Conservation (phyloP, 2,329 filamentous ascomycete genomes). For the Phyllosticta capitalensis region DNA sequence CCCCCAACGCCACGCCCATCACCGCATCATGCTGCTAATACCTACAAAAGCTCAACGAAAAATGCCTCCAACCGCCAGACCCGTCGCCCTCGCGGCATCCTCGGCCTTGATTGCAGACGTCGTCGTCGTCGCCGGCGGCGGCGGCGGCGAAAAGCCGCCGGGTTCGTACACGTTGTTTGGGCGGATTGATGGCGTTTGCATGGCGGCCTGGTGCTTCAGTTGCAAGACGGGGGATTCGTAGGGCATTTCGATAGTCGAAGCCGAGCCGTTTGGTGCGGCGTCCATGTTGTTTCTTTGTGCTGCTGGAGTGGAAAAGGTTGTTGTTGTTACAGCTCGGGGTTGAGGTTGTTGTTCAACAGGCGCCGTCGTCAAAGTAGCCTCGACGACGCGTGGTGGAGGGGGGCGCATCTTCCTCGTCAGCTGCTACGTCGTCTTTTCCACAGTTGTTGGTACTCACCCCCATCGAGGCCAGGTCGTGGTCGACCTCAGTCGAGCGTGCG, state of each 20-base stretch:
- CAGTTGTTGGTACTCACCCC: slow-evolving; percentile 54
- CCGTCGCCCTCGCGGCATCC: too few relatives aligned
- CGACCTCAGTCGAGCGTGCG: slow-evolving; percentile 62
- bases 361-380: slow-evolving; percentile 79
- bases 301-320: slow-evolving; percentile 21
- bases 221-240: slow-evolving; percentile 30
- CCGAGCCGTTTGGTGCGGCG: slow-evolving; percentile 28
- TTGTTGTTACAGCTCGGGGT: slow-evolving; percentile 4
- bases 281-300: slow-evolving; percentile 27
- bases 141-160: too few relatives aligned
- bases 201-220: too few relatives aligned
- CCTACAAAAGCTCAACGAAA: too few relatives aligned
- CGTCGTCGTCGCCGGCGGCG: too few relatives aligned
- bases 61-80: too few relatives aligned
- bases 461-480: slow-evolving; percentile 83
- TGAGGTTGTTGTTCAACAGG: slow-evolving; percentile 55
- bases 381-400: too few relatives aligned
- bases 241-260: slow-evolving; percentile 30
- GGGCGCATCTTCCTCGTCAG: slow-evolving; percentile 77
- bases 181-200: too few relatives aligned
- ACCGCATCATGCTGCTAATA: too few relatives aligned
- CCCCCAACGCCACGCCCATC: too few relatives aligned
- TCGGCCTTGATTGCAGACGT: too few relatives aligned
- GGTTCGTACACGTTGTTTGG: too few relatives aligned
- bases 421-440: slow-evolving; percentile 44